Conservation (phyloP, 257 asterid genomes). For the Eucommia ulmoides region DNA sequence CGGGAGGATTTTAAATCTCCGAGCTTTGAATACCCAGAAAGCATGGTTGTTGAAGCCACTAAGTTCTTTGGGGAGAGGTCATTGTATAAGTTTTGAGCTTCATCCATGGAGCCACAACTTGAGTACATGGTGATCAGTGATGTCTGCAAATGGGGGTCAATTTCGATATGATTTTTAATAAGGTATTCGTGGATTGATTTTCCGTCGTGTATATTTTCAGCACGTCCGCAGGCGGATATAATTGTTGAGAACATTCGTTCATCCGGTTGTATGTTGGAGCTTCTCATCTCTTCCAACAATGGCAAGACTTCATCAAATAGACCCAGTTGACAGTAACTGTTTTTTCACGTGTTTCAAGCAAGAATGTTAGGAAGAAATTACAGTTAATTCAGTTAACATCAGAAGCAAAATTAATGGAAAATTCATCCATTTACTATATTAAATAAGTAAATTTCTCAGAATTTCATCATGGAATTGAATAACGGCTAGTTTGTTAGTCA, state of each 20-base stretch:
- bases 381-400: too few relatives aligned
- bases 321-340: conserved; percentile 55
- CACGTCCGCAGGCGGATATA: conserved; percentile 48
- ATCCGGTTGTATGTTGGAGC: conserved; percentile 34
- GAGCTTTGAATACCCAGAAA: conserved; percentile 51
- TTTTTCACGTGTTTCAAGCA: too few relatives aligned
- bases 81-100: conserved; percentile 48
- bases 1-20: conserved; percentile 50
- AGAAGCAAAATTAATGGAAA: too few relatives aligned
- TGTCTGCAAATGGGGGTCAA: conserved; percentile 44
- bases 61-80: conserved; percentile 31
- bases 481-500: background rate
- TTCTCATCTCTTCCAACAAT: conserved; percentile 53
- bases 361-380: too few relatives aligned
- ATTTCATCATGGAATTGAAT: background rate
- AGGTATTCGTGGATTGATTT: conserved; percentile 35
- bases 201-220: conserved; percentile 37
- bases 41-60: conserved; percentile 59
- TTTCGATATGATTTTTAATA: conserved; percentile 19
- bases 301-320: conserved; percentile 42
- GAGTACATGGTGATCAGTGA: conserved; percentile 61
- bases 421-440: too few relatives aligned
- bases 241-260: conserved; percentile 40
- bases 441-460: too few relatives aligned
- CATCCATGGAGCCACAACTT: conserved; percentile 49